Evolutionary conservation across 2,329 filamentous ascomycete genomes (phyloP).

Genomic region (Beauveria medogensis): DNA sequence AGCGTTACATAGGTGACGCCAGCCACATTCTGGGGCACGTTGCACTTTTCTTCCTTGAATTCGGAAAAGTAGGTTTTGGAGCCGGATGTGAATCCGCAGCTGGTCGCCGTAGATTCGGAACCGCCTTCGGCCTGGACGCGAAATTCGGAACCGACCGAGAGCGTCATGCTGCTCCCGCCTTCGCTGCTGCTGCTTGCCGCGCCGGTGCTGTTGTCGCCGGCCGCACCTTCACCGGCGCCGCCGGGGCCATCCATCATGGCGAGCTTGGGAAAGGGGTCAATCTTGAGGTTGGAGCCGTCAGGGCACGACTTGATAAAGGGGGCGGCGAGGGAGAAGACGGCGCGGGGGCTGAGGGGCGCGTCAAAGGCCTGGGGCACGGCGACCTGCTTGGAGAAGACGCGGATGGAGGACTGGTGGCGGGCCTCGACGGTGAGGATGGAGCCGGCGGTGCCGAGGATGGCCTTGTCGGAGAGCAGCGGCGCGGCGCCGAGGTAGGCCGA

Average conservation of each 20-base stretch:
- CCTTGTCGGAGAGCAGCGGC: slow-evolving; percentile 47
- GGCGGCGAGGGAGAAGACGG: slow-evolving; percentile 57
- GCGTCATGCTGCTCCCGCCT: slow-evolving; percentile 27
- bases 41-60: slow-evolving; percentile 48
- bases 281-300: slow-evolving; percentile 44
- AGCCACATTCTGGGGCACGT: slow-evolving; percentile 51
- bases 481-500: slow-evolving; percentile 57
- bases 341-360: slow-evolving; percentile 46
- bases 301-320: slow-evolving; percentile 54
- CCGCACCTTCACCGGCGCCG: background rate
- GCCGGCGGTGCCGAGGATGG: slow-evolving; percentile 51
- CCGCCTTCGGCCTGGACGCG: slow-evolving; percentile 27
- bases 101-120: slow-evolving; percentile 45
- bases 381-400: slow-evolving; percentile 36
- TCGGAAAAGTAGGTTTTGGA: slow-evolving; percentile 51
- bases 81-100: slow-evolving; percentile 62
- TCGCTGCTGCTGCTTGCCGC: no score
- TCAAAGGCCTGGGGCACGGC: slow-evolving; percentile 55
- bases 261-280: slow-evolving; percentile 52
- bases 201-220: background rate
- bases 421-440: slow-evolving; percentile 57
- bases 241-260: slow-evolving; percentile 20
- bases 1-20: slow-evolving; percentile 63
- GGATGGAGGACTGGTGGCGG: slow-evolving; percentile 54
- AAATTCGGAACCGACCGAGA: slow-evolving; percentile 23